These are phyloP conservation scores for Daphne laureola DNA, from an alignment of 441 rosid species.

Conservation along the genomic window DNA sequence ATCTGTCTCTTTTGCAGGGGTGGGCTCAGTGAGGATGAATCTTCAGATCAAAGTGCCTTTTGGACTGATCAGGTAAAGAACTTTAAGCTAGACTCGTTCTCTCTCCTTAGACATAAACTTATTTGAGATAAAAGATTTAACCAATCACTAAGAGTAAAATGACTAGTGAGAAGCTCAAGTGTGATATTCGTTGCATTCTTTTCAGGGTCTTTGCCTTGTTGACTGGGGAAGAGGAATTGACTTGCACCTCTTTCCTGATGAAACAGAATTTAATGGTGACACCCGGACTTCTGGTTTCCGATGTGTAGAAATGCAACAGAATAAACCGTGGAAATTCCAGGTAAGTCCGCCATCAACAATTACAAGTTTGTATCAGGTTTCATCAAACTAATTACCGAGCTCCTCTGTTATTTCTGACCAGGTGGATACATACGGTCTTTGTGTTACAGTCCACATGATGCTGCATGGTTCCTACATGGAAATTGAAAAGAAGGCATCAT, in stretches of 20 bases:
- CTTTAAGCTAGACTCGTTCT: not conserved
- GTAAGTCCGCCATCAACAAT: constrained; percentile 24
- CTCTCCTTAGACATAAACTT: no score
- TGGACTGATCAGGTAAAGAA: constrained; percentile 64
- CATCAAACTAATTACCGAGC: constrained; percentile 5
- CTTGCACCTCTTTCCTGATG: constrained; percentile 62
- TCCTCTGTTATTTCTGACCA: constrained; percentile 19
- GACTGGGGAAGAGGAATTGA: constrained; percentile 98
- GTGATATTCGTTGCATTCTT: constrained; percentile 9
- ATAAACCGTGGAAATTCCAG: constrained; percentile 89
- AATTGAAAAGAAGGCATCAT: constrained; percentile 39
- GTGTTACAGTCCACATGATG: constrained; percentile 80
- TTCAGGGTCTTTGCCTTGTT: constrained; percentile 90
- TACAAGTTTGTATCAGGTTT: constrained; percentile 12
- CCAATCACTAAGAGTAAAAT: no score
- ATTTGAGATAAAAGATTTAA: no score
- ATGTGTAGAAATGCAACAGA: constrained; percentile 81
- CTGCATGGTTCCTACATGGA: constrained; percentile 75
- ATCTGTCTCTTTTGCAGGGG: constrained; percentile 30
- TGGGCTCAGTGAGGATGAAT: constrained; percentile 52
- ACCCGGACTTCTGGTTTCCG: constrained; percentile 91
- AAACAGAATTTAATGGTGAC: constrained; percentile 51
- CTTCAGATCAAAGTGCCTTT: constrained; percentile 45
- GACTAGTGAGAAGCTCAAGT: not conserved
- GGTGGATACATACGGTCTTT: constrained; percentile 83